phyloP scores from a whole-genome alignment of 257 asterid species.

The Solanum arcanum region DNA sequence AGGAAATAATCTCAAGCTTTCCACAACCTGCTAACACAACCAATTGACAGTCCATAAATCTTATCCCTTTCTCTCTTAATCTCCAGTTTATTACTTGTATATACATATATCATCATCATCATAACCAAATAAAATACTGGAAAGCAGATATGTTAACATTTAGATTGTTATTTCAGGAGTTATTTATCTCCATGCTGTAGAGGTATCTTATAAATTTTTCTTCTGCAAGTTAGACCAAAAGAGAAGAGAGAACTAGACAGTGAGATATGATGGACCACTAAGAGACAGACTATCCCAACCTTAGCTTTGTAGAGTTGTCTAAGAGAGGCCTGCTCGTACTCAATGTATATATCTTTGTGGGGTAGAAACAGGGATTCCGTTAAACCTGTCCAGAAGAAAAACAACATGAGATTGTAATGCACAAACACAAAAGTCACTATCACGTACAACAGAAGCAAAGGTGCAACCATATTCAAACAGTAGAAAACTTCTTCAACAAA shows the following conservation, averaged over 20 bases:
- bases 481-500: neutral
- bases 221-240: neutral
- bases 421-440: neutral
- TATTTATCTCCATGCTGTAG: neutral
- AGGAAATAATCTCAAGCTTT: neutral
- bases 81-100: neutral
- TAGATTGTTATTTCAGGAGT: neutral
- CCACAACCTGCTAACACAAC: neutral
- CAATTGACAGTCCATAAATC: neutral
- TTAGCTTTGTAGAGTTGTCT: slow-evolving; percentile 79
- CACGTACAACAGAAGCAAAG: neutral
- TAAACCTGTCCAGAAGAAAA: slow-evolving; percentile 50
- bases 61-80: neutral
- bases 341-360: slow-evolving; percentile 79
- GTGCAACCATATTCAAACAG: neutral
- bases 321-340: slow-evolving; percentile 94
- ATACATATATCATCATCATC: neutral
- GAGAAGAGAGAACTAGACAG: neutral
- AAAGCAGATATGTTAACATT: neutral
- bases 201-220: neutral
- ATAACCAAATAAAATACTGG: neutral
- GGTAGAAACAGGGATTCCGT: slow-evolving; percentile 91
- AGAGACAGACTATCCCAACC: slow-evolving; percentile 27
- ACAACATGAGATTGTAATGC: neutral
- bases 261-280: neutral